Base-by-base conservation (phyloP, 371 early-diverging fungal genomes). In the Lichtheimia ramosa region DNA sequence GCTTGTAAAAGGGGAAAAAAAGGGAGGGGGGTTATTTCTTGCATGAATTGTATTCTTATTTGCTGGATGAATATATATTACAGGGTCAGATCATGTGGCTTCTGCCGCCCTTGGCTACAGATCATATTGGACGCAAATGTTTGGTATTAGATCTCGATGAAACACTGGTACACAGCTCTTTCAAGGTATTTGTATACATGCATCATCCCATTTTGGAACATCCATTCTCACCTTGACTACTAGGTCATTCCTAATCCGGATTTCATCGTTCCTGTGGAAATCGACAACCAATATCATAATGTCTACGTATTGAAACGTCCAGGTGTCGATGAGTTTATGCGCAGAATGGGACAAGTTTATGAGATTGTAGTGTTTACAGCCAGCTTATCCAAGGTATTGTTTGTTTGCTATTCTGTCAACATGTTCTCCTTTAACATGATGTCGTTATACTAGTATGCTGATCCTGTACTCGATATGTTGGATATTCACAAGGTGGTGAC, bases 301-400 rank as follows among this genome's bases (percentile, higher is more conserved):
- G 96, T 96, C 16, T 96, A 95, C 72, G 98, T 97, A 18, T 81
- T 94, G 63, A 96, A 96, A 74, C 83, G 98, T 59, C 98, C 98
- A 3, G 94, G 95, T 10, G 95, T 96, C 14, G 96, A 96, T 73
- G 86, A 85, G 46, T 97, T 97, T 64, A 74, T 97, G 86, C 80
- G 83, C 59, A 80, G 84, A 61, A 84, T 96, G 83, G 95, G 93
- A 5, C 81, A 90, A 65, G 79, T 87, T 57, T 99, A 91, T 70
- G 97, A 97, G 69, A 81, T 97, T 50, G 96, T 97, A 5, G 92
- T 97, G 27, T 97, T 96, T 68, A 99, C 99, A 2, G 97, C 99
- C 7, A 90, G 91, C 77, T 75, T 96, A 56, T 85, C 96, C 57
- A 96, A 93, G 88, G 94, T 94, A 83, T 59, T 14, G 10, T 20